Base-by-base conservation (phyloP, 169 alveolate genomes). In the Eimeria falciformis region DNA sequence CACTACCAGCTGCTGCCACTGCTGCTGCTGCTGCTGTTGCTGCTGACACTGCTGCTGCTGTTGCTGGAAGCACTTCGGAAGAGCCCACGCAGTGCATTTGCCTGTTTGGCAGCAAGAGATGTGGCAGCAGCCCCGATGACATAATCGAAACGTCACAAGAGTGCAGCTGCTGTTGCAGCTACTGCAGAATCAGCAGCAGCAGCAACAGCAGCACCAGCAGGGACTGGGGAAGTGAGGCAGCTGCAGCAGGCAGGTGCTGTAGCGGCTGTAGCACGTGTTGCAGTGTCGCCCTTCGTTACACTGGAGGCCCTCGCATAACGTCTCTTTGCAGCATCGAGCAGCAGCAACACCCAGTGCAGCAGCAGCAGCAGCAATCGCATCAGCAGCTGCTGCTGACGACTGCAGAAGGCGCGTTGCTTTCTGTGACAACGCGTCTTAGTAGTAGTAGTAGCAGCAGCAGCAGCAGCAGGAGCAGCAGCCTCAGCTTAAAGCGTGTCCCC, bases 351-450 rank as follows among this genome's bases (percentile, higher is more conserved):
- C 71, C 71, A 14, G 9, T 9, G 71, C 33, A 58, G 71, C 71
- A 58, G 33, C 71, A 58, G 71, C 71, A n/a, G 71, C 71, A 58
- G 71, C 33, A 58, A 27, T 27, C 9, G 33, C 71, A 58, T 5
- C 71, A n/a, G 71, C 71, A 11, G 27, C 71, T 58, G 71, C 71
- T 58, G 71, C 71, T 58, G 71, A 58, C 71, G 9, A 58, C 71
- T 27, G 27, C 71, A 5, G 71, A 58, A 21, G 71, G 71, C 33
- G 71, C 71, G 71, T 27, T 58, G 71, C 71, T 58, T 7, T 58
- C 71, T 5, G 71, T n/a, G 9, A 58, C 11, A 21, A 7, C 33
- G 29, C 27, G 21, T 11, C 27, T 27, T 27, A 58, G 71, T 27
- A 58, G 71, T 27, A 58, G 71, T 27, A 58, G 27, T 9, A 58